Conservation (phyloP, 2,329 filamentous ascomycete species). For the Fonsecaea monophora region DNA sequence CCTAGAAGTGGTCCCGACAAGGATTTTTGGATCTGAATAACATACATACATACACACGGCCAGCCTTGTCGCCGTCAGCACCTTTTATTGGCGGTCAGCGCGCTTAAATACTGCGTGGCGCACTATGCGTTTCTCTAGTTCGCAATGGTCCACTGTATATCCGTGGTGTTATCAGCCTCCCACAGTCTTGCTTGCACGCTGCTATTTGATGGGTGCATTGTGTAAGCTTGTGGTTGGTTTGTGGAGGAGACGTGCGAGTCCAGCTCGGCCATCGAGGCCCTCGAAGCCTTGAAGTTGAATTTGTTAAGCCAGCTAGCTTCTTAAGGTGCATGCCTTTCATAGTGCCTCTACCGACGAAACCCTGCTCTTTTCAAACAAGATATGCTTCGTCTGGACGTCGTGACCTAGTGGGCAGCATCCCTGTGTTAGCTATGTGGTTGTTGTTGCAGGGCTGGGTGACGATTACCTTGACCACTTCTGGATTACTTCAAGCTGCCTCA, state of each 20-base stretch:
- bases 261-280: no score
- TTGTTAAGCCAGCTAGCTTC: neutral
- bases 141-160: neutral
- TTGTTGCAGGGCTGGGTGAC: neutral
- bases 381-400: neutral
- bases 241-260: neutral
- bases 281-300: neutral
- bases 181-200: neutral
- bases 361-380: conserved; percentile 5
- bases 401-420: neutral
- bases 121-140: neutral
- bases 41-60: no score
- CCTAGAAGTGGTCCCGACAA: no score
- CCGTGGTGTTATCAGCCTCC: neutral
- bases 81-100: no score
- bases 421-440: neutral
- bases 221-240: neutral
- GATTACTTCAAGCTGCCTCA: conserved; percentile 7
- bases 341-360: neutral
- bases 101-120: no score
- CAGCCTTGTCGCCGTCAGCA: no score
- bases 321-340: neutral
- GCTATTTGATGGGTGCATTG: neutral
- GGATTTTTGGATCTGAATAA: no score
- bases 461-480: conserved; percentile 7